A percentile compares a stretch with the other conserved stretches of the same genome.
Conservation (phyloP, 75 land plant species). For the Selaginella moellendorffii region DNA sequence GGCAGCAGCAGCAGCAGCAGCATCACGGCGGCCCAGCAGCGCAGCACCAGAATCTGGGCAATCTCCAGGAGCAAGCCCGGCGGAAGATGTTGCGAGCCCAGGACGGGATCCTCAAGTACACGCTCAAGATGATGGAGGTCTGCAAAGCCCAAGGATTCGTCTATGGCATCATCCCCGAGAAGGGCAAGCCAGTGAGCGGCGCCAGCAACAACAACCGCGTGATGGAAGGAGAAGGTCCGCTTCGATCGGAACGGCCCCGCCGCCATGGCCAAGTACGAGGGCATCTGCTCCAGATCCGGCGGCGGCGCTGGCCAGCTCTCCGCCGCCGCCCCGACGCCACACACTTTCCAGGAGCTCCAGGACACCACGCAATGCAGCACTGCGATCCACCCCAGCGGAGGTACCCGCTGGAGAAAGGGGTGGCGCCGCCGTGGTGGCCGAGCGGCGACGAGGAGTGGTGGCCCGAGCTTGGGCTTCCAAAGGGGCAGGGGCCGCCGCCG, state of each 20-base stretch:
- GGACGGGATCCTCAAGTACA: constrained; percentile 6
- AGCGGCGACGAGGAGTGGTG: constrained; percentile 65
- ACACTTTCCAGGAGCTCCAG: constrained; percentile 62
- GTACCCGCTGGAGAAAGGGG: constrained; percentile 54
- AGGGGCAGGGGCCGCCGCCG: constrained; percentile 58
- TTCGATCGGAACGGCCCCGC: constrained; percentile 28
- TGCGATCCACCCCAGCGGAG: constrained; percentile 71
- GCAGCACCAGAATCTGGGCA: too few relatives aligned
- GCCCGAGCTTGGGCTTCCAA: constrained; percentile 43
- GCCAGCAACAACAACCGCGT: neutral
- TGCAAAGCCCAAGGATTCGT: constrained; percentile 8
- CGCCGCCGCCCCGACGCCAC: constrained; percentile 32
- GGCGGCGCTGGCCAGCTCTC: constrained; percentile 14
- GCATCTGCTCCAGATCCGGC: neutral
- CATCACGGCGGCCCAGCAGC: too few relatives aligned
- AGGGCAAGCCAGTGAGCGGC: constrained; percentile 13
- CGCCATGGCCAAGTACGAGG: constrained; percentile 14
- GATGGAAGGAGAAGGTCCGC: constrained; percentile 19
- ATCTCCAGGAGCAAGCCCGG: constrained; percentile 1
- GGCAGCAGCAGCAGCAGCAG: neutral
- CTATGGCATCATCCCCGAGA: constrained; percentile 27
- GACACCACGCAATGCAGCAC: constrained; percentile 74
- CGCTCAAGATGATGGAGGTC: constrained; percentile 10
- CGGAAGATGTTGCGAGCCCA: neutral
- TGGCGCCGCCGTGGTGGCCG: constrained; percentile 79